A percentile compares a stretch with the other conserved stretches of the same genome.
phyloP scores from a whole-genome alignment of 1,284 basidiomycete species.

The Schizophyllum commune region DNA sequence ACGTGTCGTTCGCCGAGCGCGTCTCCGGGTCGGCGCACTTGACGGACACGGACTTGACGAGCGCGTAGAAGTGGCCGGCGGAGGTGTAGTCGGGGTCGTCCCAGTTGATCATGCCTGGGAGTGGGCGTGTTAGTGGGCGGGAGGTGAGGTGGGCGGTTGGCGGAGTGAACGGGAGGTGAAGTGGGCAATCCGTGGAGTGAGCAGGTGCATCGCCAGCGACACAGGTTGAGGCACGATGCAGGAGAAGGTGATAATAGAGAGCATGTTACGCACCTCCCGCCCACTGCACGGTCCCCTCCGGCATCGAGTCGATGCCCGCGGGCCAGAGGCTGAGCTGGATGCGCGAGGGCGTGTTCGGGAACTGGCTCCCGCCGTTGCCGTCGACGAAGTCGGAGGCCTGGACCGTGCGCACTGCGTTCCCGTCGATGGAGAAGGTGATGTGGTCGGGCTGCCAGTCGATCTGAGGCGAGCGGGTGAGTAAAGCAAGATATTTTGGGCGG shows the following conservation, averaged over 20 bases:
- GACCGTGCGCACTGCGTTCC: conserved; percentile 60
- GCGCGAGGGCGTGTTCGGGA: conserved; percentile 70
- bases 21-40: conserved; percentile 45
- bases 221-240: too few relatives aligned
- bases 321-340: conserved; percentile 80
- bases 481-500: too few relatives aligned
- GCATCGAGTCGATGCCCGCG: conserved; percentile 57
- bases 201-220: too few relatives aligned
- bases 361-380: conserved; percentile 45
- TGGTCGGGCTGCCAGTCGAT: conserved; percentile 72
- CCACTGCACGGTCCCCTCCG: conserved; percentile 66
- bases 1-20: conserved; percentile 38
- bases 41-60: conserved; percentile 50
- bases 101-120: conserved; percentile 66
- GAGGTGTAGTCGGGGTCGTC: conserved; percentile 58
- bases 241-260: too few relatives aligned
- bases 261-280: conserved; percentile 49
- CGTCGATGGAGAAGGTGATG: conserved; percentile 65
- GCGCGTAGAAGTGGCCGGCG: conserved; percentile 48
- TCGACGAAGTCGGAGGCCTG: conserved; percentile 47
- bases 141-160: neutral
- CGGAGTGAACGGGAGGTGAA: neutral
- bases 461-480: conserved; percentile 24
- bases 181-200: too few relatives aligned
- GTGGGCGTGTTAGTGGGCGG: too few relatives aligned